Evolutionary conservation across 2,329 filamentous ascomycete species (phyloP).

Genomic region (Aspergillus fructus): DNA sequence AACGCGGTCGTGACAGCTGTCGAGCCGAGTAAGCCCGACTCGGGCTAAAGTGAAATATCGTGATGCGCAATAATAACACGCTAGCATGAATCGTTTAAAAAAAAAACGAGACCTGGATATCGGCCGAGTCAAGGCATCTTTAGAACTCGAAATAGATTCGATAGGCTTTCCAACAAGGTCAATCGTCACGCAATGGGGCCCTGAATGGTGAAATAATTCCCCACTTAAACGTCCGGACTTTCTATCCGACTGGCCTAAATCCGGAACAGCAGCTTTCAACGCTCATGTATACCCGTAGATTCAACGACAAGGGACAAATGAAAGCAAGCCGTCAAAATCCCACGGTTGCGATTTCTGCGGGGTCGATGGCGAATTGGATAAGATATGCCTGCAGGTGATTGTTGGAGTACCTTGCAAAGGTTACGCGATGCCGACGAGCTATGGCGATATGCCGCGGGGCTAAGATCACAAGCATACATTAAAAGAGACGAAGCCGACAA

Average conservation of each 20-base stretch:
- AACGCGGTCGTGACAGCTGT: background rate
- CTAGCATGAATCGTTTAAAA: background rate
- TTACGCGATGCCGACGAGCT: conserved; percentile 13
- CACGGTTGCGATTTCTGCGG: conserved; percentile 17
- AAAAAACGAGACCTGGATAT: background rate
- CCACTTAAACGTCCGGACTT: background rate
- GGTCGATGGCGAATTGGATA: conserved; percentile 23
- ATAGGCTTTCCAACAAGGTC: background rate
- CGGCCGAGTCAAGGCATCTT: background rate
- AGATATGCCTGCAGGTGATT: background rate
- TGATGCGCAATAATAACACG: conserved; percentile 1
- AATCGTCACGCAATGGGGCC: conserved; percentile 13
- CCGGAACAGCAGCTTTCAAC: background rate
- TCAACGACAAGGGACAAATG: background rate
- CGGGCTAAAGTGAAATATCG: background rate
- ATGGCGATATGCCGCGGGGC: conserved; percentile 18
- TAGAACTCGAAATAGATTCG: background rate
- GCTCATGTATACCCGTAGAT: background rate
- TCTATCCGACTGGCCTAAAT: background rate
- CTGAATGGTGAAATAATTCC: conserved; percentile 9
- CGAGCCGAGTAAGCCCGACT: background rate
- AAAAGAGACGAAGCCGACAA: conserved; percentile 9
- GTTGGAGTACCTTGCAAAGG: background rate
- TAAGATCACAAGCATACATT: background rate
- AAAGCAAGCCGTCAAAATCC: background rate